Evolutionary conservation across 768 basidiomycete species (phyloP).

Genomic region (Lyophyllum shimeji): DNA sequence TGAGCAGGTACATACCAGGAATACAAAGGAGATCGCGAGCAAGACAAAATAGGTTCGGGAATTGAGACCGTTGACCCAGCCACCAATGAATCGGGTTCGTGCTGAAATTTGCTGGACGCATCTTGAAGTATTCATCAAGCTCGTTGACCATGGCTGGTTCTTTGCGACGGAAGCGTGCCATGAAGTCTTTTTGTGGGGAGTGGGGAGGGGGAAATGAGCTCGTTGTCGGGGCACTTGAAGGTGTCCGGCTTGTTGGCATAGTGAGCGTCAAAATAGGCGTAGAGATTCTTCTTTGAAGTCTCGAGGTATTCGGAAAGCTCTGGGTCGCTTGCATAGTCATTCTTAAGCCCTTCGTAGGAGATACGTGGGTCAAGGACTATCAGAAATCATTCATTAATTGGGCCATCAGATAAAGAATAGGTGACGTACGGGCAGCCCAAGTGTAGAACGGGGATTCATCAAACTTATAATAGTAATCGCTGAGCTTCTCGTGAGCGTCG

Average conservation of each 20-base stretch:
- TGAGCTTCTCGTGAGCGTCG: slow-evolving; percentile 30
- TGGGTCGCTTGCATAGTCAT: slow-evolving; percentile 20
- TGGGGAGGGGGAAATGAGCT: not conserved
- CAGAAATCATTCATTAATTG: not conserved
- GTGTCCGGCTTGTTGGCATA: slow-evolving; percentile 5
- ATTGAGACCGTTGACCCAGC: slow-evolving; percentile 11
- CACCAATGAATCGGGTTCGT: slow-evolving; percentile 32
- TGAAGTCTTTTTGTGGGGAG: not conserved
- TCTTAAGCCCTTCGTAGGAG: slow-evolving; percentile 19
- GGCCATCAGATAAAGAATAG: not conserved
- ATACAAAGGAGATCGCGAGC: slow-evolving; percentile 13
- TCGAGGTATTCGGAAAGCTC: slow-evolving; percentile 15
- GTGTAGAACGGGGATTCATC: slow-evolving; percentile 31
- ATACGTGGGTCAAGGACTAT: slow-evolving; percentile 33
- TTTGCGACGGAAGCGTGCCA: not conserved
- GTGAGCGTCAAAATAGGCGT: slow-evolving; percentile 8
- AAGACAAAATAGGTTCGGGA: slow-evolving; percentile 14
- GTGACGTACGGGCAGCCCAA: slow-evolving; percentile 27
- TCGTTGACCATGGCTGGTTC: slow-evolving; percentile 11
- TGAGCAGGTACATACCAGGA: slow-evolving; percentile 18
- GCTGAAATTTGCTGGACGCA: slow-evolving; percentile 23
- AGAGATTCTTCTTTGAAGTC: slow-evolving; percentile 7
- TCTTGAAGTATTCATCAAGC: slow-evolving; percentile 23
- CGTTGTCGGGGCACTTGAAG: not conserved
- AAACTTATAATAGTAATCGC: slow-evolving; percentile 29